Base-by-base conservation (phyloP, 78 protist genomes). In the Cavenderia fasciculata region DNA sequence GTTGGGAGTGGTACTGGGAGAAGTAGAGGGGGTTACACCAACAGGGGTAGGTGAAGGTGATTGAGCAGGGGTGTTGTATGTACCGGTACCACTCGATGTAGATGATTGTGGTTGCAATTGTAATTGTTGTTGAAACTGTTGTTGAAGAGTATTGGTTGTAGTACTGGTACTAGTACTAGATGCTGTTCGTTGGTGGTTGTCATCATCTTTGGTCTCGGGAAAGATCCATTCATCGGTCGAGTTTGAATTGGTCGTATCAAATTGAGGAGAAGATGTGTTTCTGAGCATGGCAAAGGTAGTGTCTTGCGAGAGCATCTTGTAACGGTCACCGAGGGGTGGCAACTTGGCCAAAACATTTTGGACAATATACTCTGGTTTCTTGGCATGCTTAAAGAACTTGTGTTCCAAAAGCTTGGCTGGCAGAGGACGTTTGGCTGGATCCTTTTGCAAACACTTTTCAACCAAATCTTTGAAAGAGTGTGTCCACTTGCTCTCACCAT, bases 291-390 rank as follows among this genome's bases (percentile, higher is more conserved):
- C 76, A 40, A 82, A 82, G 8, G 33, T 63, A 18, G 90, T 33
- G 57, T 82, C 90, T 41, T 82, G 69, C 5, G 90, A 82, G 33
- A 86, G 34, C 92, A 86, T 74, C 75, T 86, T 57, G 54, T 74
- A 86, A 52, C 92, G 75, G 31, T 86, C 84, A 23, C 85, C 92
- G 27, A 86, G 36, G 10, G 85, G 86, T 23, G 92, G 92, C 14
- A 86, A 46, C 47, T 86, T 86, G 8, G 85, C n/a, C 2, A 86
- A 29, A 49, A 86, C 75, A 46, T 86, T 41, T 33, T 63, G 76
- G 18, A 86, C 85, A 29, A 86, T 47, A 43, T 86, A 73, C 12
- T 86, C 92, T 36, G 85, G 86, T 40, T 73, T 73, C 59, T 72
- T 86, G 25, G 78, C 77, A 23, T 86, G 85, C 29, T 86, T 86